Percentiles rank a stretch among this genome's conserved stretches.
Evolutionary conservation across 1,284 basidiomycete genomes (phyloP).

Genomic region (Rugosomyces carneus): DNA sequence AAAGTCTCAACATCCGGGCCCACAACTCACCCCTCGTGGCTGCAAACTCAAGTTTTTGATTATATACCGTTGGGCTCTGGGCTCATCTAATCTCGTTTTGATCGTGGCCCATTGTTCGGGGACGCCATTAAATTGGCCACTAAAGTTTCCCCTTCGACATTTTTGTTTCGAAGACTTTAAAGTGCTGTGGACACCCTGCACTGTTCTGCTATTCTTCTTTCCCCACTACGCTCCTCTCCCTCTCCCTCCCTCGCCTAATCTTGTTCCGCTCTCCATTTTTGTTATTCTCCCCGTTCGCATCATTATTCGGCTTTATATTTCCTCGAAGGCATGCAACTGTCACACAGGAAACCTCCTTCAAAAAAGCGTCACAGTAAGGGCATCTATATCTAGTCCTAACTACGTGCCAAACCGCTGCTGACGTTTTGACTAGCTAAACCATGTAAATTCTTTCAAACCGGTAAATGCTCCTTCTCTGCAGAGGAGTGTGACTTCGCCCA

Average conservation of each 20-base stretch:
- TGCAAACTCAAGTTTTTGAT: slow-evolving; percentile 23
- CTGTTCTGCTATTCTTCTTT: slow-evolving; percentile 7
- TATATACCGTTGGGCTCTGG: slow-evolving; percentile 18
- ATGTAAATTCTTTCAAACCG: slow-evolving; percentile 39
- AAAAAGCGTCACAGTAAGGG: slow-evolving; percentile 40
- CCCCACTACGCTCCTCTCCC: background rate
- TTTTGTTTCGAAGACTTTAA: slow-evolving; percentile 25
- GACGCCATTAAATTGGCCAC: slow-evolving; percentile 12
- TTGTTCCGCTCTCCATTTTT: slow-evolving; percentile 3
- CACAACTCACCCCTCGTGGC: slow-evolving; percentile 25
- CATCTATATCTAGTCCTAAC: background rate
- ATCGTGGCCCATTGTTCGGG: slow-evolving; percentile 25
- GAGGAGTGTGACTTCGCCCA: slow-evolving; percentile 43
- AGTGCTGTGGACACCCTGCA: slow-evolving; percentile 17
- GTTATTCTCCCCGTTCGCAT: background rate
- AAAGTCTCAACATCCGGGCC: slow-evolving; percentile 6
- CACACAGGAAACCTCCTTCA: slow-evolving; percentile 27
- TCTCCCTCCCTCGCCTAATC: slow-evolving; percentile 1
- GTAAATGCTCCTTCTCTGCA: slow-evolving; percentile 33
- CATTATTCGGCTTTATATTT: background rate
- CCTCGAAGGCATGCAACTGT: slow-evolving; percentile 16
- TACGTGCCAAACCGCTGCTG: background rate
- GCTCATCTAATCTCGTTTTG: slow-evolving; percentile 20
- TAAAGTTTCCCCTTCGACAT: slow-evolving; percentile 18
- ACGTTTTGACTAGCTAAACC: slow-evolving; percentile 33